Conservation (phyloP, 805 yeast species). For the Scheffersomyces spartinae region DNA sequence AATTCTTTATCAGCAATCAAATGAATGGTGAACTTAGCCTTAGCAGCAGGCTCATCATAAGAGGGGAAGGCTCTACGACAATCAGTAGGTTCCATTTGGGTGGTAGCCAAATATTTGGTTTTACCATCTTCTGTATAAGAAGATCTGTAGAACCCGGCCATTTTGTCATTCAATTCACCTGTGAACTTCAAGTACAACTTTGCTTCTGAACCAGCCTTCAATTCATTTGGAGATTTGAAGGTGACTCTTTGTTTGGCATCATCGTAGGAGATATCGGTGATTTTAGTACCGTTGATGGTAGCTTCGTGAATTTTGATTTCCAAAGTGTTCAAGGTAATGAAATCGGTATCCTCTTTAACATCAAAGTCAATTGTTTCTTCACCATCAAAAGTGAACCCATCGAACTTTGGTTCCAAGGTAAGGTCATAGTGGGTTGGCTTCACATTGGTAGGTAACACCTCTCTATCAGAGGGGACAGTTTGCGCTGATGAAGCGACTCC, state of each 20-base stretch:
- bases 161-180: constrained; percentile 61
- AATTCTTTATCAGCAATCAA: constrained; percentile 44
- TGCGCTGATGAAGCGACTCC: no score
- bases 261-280: constrained; percentile 14
- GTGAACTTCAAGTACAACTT: constrained; percentile 39
- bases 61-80: constrained; percentile 84
- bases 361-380: constrained; percentile 40
- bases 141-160: constrained; percentile 78
- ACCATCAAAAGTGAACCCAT: constrained; percentile 50
- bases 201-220: constrained; percentile 25
- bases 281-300: constrained; percentile 16
- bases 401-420: constrained; percentile 33
- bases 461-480: constrained; percentile 15
- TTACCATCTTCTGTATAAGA: constrained; percentile 50
- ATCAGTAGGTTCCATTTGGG: constrained; percentile 82
- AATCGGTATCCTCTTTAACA: constrained; percentile 35
- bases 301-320: constrained; percentile 55
- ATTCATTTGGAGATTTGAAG: constrained; percentile 25
- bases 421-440: constrained; percentile 30
- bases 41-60: constrained; percentile 74
- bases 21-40: constrained; percentile 59
- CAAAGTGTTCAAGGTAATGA: constrained; percentile 44
- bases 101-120: constrained; percentile 64
- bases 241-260: constrained; percentile 29
- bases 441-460: constrained; percentile 31